Evolutionary conservation across 306 rosid genomes (phyloP).

Genomic region (Geum urbanum): DNA sequence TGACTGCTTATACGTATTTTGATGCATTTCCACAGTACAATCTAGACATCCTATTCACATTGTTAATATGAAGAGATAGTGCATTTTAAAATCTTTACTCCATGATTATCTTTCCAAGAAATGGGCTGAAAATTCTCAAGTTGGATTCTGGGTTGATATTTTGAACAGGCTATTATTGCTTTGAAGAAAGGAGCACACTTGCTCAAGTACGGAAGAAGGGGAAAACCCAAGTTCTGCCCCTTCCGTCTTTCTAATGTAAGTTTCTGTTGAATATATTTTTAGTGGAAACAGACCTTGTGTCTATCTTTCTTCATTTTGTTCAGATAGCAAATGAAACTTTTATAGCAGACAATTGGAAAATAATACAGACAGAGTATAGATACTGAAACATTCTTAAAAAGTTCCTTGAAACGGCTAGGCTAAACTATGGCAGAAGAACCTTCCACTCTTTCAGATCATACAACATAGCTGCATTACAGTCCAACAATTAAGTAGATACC

Average conservation of each 20-base stretch:
- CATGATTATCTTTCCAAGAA: neutral
- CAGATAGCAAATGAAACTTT: neutral
- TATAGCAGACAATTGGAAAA: neutral
- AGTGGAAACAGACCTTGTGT: no score
- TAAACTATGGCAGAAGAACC: neutral
- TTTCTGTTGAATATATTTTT: slow-evolving; percentile 26
- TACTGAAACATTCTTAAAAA: no score
- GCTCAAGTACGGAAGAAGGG: no score
- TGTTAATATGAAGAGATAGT: neutral
- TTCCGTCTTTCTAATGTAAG: slow-evolving; percentile 97
- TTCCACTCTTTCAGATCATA: neutral
- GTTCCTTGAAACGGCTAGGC: neutral
- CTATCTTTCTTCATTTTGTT: slow-evolving; percentile 7
- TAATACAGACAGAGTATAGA: neutral
- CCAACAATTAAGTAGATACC: neutral
- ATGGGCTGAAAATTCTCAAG: slow-evolving; percentile 20
- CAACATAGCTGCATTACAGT: neutral
- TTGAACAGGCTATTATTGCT: slow-evolving; percentile 86
- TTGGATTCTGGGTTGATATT: slow-evolving; percentile 32
- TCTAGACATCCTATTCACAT: neutral
- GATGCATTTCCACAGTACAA: neutral
- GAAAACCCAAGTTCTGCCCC: slow-evolving; percentile 95
- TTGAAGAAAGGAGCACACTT: slow-evolving; percentile 97
- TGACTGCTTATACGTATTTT: neutral
- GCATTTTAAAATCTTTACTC: no score